Base-by-base conservation (phyloP, 345 rosid genomes). In the Isatis tinctoria region DNA sequence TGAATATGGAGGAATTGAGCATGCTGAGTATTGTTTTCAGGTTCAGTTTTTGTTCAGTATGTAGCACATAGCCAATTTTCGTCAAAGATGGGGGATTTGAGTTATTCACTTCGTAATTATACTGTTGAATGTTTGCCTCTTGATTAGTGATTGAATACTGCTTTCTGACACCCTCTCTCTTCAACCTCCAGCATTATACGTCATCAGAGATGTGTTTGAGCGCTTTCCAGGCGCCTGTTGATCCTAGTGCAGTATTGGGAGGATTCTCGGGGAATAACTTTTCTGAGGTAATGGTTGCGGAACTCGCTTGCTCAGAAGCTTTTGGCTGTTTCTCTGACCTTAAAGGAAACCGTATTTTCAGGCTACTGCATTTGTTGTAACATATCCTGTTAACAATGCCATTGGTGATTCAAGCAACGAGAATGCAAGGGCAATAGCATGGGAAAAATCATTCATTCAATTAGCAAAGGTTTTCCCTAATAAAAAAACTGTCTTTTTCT, bases 221-320 rank as follows among this genome's bases (percentile, higher is more conserved):
- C 76, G 97, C 99, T 71, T 94, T 92, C 81, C 72, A 94, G 81
- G 99, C 88, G 37, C 99, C 98, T 45, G 88, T 92, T 75, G 97
- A 92, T 83, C 99, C 99, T 78, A 94, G 93, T 84, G 90, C 97
- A 56, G 87, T 84, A 57, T 77, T 94, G 77, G 99, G 99, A 75
- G 99, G 97, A 43, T 94, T 94, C 79, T 78, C 90, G 26, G 92
- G 96, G 78, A 88, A 82, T 79, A 90, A 87, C 76, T 92, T 84
- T 76, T 85, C 91, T 6, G 96, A 92, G 97, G 98, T 92, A 86
- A 78, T 76, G 69, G 20, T 79, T 81, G 75, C 16, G 43, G 78
- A 70, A 39, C 68, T 58, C 33, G 43, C 51, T 57, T 70, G 62
- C 48, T 77, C 68, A 65, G 44, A 43, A 65, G 33, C 68, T 40